Base-by-base conservation (phyloP, 179 eudicot species). In the Sideroxylon spinosum region DNA sequence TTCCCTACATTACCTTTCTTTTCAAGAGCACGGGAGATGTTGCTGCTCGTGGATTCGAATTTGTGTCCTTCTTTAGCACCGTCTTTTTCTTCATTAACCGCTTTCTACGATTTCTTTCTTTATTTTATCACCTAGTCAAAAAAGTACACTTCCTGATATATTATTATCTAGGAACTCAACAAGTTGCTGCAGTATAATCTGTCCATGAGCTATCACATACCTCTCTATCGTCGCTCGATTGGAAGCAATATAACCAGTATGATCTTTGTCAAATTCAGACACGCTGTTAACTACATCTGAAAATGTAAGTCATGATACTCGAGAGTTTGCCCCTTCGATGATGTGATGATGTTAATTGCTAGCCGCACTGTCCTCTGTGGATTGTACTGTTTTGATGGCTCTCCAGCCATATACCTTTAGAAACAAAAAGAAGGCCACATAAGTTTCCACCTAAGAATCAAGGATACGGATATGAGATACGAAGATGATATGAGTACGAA, bases 341-440 rank as follows among this genome's bases (percentile, higher is more conserved):
- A 82, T 3, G 93, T 91, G 79, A 93, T 95, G 73, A 90, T 90
- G 77, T 90, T 76, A 49, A 93, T 86, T 37, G 90, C 93, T 73
- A 95, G 87, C 78, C 90, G 85, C 37, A 92, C 97, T 71, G 97
- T 95, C 97, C 48, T 91, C 98, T 97, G 93, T 2, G 97, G 91
- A 61, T 89, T 91, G 84, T 93, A 95, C 73, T 91, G 97, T 80
- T 95, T 93, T 72, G 97, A 88, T 59, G 98, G 98, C 71, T 89
- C 91, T 56, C 98, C 98, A 80, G 93, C 97, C 76, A 97, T 87
- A 80, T 95, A 93, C 98, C 98, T 95, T 81, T 16, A 57, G 32
- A 79, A 70, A 49, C 72, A n/a, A 37, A 46, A 56, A 53, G 64
- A 69, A 62, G 32, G 77, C 25, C 44, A 17, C 7, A 53, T 9